Evolutionary conservation across 2,329 filamentous ascomycete species (phyloP), one percentile per base, ranked within the genome.

Genomic region (Sporothrix phasma): DNA sequence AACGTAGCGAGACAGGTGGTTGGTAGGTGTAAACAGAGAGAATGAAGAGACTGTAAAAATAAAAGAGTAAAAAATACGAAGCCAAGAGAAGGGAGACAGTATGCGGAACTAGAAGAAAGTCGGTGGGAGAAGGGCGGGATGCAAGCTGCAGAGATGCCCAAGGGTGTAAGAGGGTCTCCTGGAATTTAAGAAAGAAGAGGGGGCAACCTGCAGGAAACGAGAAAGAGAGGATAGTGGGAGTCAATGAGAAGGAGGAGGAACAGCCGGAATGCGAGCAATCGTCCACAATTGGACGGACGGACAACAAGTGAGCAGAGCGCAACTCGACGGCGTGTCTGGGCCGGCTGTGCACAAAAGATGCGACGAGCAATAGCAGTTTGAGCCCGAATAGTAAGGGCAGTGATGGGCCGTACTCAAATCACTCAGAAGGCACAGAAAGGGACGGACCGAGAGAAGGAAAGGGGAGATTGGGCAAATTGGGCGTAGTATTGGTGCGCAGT

Each of bases 71-170:
- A 31, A 41, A 29, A 41, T 5, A 41, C 22, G 17, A 5, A 41
- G 46, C 46, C 29, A 53, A 31, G 22, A 15, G 22, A 31, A 24
- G 22, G 24, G 26, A 45, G 15, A n/a, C n/a, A 37, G 31, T 34
- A 54, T 31, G 46, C 41, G 24, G 17, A 51, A 34, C 61, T 43
- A 45, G 26, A 22, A 29, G 29, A 39, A 39, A 22, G 49, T 31
- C 15, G 47, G 47, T 43, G 15, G 61, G 47, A 62, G 41, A 26
- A 58, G 2, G 59, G 34, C 46, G 37, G 34, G 60, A 24, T 26
- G 60, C 47, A 43, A 49, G 45, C 62, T 58, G 62, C 51, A 58
- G 31, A 13, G 62, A 26, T 63, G 61, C 61, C 62, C 62, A 58
- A 63, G 15, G 61, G 41, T 63, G 39, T 56, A 53, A 54, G 37